Base-by-base conservation (phyloP, 768 basidiomycete species). In the Naganishia randhawae region DNA sequence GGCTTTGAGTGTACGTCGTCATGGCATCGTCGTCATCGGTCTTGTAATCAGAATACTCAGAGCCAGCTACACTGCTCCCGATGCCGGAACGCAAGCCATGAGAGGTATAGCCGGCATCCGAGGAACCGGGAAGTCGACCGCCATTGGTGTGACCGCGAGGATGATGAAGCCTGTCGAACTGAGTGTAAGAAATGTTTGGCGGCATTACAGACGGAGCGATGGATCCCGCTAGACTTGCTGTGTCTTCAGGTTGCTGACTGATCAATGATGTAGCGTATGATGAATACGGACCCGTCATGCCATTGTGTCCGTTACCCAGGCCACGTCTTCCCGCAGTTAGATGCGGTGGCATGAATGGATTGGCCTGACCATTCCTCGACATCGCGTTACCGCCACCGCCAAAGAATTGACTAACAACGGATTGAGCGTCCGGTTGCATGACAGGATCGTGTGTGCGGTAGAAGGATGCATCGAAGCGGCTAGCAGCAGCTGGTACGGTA, bases 391-490 rank as follows among this genome's bases (percentile, higher is more conserved):
- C 75, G 93, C 94, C 84, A 90, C 86, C 17, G 92, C 93, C 33
- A 95, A 82, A 29, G 91, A 91, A 11, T 80, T 99, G 96, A 1
- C 95, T 98, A 65, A 92, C 88, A 52, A 98, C 85, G 3, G 95
- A 97, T 77, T 96, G 95, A 27, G 88, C 90, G 76, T 98, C 96
- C 33, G 57, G 29, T 1, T 93, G 92, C 71, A 97, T 95, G 79
- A 94, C 84, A 0, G 93, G 87, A 76, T 97, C 94, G 80, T 97
- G 93, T 0, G 91, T 91, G 68, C 93, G 87, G 80, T 93, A 98
- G 84, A 96, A 98, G 77, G 89, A 88, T 50, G 93, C 85, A 79
- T 98, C 95, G 81, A 97, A 98, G 67, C 93, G 90, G 75, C 91
- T 92, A 3, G 92, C 91, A 5, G 92, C 91, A 33, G 92, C 93